phyloP scores from a whole-genome alignment of 257 asterid species.

The Vinca minor region DNA sequence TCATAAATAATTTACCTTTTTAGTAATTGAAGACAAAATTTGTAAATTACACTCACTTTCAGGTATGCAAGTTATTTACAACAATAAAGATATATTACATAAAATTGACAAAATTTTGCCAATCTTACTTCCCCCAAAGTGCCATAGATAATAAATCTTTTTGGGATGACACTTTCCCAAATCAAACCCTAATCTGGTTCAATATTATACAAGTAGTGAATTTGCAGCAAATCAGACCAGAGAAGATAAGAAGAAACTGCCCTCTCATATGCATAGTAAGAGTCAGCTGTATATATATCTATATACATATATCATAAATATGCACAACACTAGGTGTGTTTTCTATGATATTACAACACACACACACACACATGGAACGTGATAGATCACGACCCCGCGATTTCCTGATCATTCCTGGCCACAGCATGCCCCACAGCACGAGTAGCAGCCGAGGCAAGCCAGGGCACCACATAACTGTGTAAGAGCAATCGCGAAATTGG shows the following conservation, averaged over 20 bases:
- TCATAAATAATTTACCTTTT: too few relatives aligned
- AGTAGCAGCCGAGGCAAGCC: constrained; percentile 69
- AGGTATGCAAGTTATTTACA: too few relatives aligned
- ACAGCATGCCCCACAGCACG: constrained; percentile 54
- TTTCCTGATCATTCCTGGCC: constrained; percentile 32
- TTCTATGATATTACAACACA: constrained; percentile 1
- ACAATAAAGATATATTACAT: neutral
- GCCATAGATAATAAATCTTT: too few relatives aligned
- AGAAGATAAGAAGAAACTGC: too few relatives aligned
- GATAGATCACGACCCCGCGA: neutral
- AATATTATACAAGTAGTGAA: neutral
- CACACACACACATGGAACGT: neutral
- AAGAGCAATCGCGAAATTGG: constrained; percentile 53
- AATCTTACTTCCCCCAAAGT: too few relatives aligned
- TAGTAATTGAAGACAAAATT: too few relatives aligned
- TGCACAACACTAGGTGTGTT: neutral
- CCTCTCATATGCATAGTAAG: neutral
- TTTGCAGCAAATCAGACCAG: too few relatives aligned
- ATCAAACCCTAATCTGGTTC: neutral
- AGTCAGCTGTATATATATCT: neutral
- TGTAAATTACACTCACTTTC: too few relatives aligned
- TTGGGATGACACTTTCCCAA: too few relatives aligned
- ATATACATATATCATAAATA: neutral
- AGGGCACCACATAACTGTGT: constrained; percentile 58
- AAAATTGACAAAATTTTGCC: neutral